These are phyloP conservation scores for Cyberlindnera sargentensis DNA, from an alignment of 805 yeast genomes.

Conservation along the genomic window DNA sequence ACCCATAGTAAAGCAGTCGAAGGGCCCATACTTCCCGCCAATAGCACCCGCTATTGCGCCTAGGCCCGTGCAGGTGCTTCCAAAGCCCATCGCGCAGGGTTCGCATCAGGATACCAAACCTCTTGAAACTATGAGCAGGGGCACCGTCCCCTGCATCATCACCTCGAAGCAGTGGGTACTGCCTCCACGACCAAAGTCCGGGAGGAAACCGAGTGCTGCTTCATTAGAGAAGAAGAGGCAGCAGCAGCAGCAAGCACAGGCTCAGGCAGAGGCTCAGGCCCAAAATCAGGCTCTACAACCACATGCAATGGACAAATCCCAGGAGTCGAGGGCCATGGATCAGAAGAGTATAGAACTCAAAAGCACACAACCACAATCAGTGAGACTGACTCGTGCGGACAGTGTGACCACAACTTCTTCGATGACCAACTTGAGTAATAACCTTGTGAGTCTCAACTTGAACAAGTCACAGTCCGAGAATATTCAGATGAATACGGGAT, in stretches of 20 bases:
- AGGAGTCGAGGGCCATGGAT: too few relatives aligned
- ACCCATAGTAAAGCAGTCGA: slow-evolving; percentile 11
- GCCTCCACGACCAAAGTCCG: slow-evolving; percentile 79
- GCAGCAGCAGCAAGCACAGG: slow-evolving; percentile 2
- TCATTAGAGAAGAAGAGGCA: slow-evolving; percentile 11
- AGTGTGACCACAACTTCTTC: background rate
- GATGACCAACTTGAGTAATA: slow-evolving; percentile 10
- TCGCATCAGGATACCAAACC: background rate
- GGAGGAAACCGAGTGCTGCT: slow-evolving; percentile 38
- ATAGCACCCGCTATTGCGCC: slow-evolving; percentile 18
- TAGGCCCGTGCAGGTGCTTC: slow-evolving; percentile 16
- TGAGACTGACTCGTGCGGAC: background rate
- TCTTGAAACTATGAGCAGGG: background rate
- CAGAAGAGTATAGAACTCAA: too few relatives aligned
- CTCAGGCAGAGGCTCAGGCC: slow-evolving; percentile 1
- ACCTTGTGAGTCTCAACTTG: slow-evolving; percentile 12
- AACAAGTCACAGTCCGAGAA: slow-evolving; percentile 8
- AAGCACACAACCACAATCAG: background rate
- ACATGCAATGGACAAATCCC: background rate
- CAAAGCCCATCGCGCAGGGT: slow-evolving; percentile 10
- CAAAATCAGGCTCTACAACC: background rate
- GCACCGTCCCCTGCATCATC: slow-evolving; percentile 14
- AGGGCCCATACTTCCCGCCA: slow-evolving; percentile 11
- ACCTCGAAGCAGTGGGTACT: slow-evolving; percentile 76
- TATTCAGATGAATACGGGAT: slow-evolving; percentile 2